Conservation (phyloP, 2,329 filamentous ascomycete species). For the Tothia fuscella region DNA sequence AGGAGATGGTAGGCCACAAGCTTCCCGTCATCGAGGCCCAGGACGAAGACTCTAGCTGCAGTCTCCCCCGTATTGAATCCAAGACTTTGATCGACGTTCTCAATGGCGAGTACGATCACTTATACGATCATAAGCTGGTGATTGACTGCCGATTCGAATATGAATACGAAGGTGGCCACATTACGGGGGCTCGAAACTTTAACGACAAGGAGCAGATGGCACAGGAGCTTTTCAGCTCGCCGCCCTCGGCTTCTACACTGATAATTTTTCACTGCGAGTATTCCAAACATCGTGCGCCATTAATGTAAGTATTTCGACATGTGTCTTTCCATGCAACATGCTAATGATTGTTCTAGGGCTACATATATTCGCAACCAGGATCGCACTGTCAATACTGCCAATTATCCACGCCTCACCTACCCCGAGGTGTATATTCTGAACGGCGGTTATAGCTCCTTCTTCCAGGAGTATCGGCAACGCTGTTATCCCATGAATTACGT, state of each 20-base stretch:
- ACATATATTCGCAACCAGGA: slow-evolving; percentile 85
- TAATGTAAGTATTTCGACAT: slow-evolving; percentile 48
- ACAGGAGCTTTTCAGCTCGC: slow-evolving; percentile 59
- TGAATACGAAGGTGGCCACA: slow-evolving; percentile 93
- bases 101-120: slow-evolving; percentile 66
- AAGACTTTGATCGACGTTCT: slow-evolving; percentile 76
- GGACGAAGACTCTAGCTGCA: slow-evolving; percentile 56
- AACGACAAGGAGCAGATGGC: slow-evolving; percentile 89
- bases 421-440: slow-evolving; percentile 96
- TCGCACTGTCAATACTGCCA: slow-evolving; percentile 70
- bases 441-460: slow-evolving; percentile 93
- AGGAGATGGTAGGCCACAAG: slow-evolving; percentile 59
- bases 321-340: not conserved
- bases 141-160: slow-evolving; percentile 98
- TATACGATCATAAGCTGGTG: slow-evolving; percentile 71
- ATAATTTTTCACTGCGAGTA: slow-evolving; percentile 97
- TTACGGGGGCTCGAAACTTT: slow-evolving; percentile 85
- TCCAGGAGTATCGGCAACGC: slow-evolving; percentile 59
- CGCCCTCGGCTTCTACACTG: slow-evolving; percentile 59
- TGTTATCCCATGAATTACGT: slow-evolving; percentile 95
- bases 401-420: slow-evolving; percentile 82
- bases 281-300: slow-evolving; percentile 86
- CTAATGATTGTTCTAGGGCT: slow-evolving; percentile 38
- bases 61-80: slow-evolving; percentile 77
- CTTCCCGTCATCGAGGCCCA: slow-evolving; percentile 69